Percentiles rank a stretch among this genome's conserved stretches.
These are phyloP conservation scores for Saccharomycopsis javanensis DNA, from an alignment of 805 yeast genomes.

Conservation along the genomic window DNA sequence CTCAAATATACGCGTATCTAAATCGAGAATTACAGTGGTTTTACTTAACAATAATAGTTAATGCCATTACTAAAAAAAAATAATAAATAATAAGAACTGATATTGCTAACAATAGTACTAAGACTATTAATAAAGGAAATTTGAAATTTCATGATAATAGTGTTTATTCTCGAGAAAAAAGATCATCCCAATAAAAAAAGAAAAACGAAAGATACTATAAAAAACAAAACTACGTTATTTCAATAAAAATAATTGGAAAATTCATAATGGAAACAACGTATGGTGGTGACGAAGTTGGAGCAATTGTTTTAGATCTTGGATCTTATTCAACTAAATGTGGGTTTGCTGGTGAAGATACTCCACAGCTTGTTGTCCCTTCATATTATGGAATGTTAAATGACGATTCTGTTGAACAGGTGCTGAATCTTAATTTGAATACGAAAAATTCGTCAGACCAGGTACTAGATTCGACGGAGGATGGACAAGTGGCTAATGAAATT, in stretches of 20 bases:
- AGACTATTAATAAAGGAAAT: no score
- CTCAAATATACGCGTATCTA: no score
- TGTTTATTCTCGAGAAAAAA: no score
- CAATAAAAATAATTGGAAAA: not conserved
- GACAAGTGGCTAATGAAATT: constrained; percentile 10
- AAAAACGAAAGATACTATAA: no score
- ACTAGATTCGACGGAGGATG: constrained; percentile 6
- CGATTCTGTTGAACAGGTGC: constrained; percentile 16
- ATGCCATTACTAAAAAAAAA: no score
- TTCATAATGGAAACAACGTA: constrained; percentile 21
- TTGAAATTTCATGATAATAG: no score
- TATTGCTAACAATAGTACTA: no score
- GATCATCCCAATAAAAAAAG: no score
- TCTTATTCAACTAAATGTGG: constrained; percentile 77
- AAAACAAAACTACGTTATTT: no score
- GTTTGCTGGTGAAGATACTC: constrained; percentile 86
- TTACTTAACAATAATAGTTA: no score
- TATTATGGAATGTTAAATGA: constrained; percentile 35
- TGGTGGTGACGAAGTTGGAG: constrained; percentile 74
- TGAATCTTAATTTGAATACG: constrained; percentile 19
- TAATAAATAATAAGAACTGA: no score
- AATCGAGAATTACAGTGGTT: no score
- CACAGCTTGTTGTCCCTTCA: constrained; percentile 68
- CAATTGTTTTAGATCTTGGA: constrained; percentile 88
- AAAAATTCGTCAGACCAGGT: not conserved